Base-by-base conservation (phyloP, 108 stramenopile genomes). In the Pseudonitzschia multiseries region DNA sequence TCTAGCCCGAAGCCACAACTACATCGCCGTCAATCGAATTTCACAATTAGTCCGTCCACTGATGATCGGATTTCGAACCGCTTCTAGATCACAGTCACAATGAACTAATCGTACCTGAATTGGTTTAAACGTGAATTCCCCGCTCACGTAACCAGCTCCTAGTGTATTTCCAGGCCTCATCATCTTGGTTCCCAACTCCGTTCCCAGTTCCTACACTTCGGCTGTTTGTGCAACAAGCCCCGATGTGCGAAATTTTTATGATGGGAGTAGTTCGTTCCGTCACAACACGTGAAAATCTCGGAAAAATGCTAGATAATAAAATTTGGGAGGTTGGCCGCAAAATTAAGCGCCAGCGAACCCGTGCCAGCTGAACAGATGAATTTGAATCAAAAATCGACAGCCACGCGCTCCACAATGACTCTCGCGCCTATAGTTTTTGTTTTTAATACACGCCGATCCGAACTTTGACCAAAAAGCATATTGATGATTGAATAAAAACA, bases 91-190 rank as follows among this genome's bases (percentile, higher is more conserved):
- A 10, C 4, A 48, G 46, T 48, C 12, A 10, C 12, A 26, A 56
- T 56, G 24, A 1, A 56, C 2, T 41, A n/a, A 8, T 41, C 86
- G 64, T 79, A 87, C 86, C 84, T 84, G 84, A 83, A 87, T 87
- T 64, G 86, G 86, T 74, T 84, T 89, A 79, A 89, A 89, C 60
- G 83, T 84, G 43, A 80, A 89, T 32, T 81, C 81, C 28, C 76
- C 73, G 42, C 62, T 65, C 33, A 68, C 50, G 64, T 33, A 57
- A 42, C 70, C 68, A 40, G 69, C 22, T 48, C 28, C 70, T 24
- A 65, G 70, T 63, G 76, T 27, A 31, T 69, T 29, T 71, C 65
- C 53, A 33, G 70, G 43, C 76, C 32, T 77, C 46, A 65, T 73
- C 20, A 56, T 56, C 21, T 22, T 22, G 9, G 21, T 26, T 26